These are phyloP conservation scores for Pilatotrama ljubarskyi DNA, from an alignment of 768 basidiomycete genomes.

Conservation along the genomic window DNA sequence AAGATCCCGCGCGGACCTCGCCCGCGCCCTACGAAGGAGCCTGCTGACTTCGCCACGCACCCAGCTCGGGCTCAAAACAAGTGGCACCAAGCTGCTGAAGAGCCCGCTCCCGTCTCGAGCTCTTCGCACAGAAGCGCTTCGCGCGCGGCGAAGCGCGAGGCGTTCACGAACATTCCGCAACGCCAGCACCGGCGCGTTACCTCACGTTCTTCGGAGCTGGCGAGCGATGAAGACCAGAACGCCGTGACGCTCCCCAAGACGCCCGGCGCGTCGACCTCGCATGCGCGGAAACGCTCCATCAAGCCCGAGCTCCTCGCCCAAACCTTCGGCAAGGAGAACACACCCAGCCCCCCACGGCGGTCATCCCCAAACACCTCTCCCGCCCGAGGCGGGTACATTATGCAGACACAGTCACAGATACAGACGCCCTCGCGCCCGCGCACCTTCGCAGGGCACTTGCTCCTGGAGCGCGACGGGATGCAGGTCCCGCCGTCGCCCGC, in stretches of 20 bases:
- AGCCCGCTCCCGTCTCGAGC: background rate
- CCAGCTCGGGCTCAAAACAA: too few species aligned
- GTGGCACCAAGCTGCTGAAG: too few species aligned
- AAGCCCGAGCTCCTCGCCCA: slow-evolving; percentile 13
- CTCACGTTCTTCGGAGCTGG: slow-evolving; percentile 16
- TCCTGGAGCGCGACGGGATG: slow-evolving; percentile 1
- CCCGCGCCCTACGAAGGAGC: slow-evolving; percentile 16
- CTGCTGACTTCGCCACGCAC: too few species aligned
- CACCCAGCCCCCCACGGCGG: slow-evolving; percentile 13
- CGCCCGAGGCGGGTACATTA: background rate
- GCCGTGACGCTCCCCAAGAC: background rate
- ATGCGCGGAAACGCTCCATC: slow-evolving; percentile 6
- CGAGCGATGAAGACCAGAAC: background rate
- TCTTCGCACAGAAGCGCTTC: background rate
- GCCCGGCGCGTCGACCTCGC: background rate
- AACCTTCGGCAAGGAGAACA: slow-evolving; percentile 29
- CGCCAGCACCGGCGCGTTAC: slow-evolving; percentile 26
- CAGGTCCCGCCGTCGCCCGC: slow-evolving; percentile 55
- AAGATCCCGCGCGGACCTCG: slow-evolving; percentile 29
- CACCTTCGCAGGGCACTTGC: slow-evolving; percentile 24
- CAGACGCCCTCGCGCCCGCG: slow-evolving; percentile 47
- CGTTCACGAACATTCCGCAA: slow-evolving; percentile 36
- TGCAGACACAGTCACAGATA: slow-evolving; percentile 27
- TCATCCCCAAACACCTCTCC: background rate
- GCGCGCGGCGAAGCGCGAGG: slow-evolving; percentile 16